Evolutionary conservation across 176 grass and related monocot genomes (phyloP).

Genomic region (Carex pumila): DNA sequence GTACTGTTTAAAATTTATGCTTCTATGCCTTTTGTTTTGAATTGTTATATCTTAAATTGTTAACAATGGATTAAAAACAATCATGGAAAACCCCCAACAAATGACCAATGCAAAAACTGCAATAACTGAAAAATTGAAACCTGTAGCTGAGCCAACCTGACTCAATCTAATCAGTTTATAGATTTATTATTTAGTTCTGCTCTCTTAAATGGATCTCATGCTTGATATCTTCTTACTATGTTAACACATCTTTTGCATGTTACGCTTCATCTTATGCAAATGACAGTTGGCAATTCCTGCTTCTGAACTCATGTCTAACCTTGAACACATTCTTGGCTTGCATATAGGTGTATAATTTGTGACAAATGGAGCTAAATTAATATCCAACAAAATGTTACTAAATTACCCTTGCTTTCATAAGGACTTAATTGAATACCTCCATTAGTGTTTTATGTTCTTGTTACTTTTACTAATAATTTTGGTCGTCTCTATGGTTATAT

Average conservation of each 20-base stretch:
- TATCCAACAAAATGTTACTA: neutral
- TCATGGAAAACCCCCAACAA: neutral
- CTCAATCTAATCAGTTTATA: too few species aligned
- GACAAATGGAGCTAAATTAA: neutral
- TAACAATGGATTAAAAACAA: neutral
- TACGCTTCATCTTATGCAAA: neutral
- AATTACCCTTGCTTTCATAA: neutral
- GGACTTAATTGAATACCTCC: neutral
- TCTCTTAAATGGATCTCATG: neutral
- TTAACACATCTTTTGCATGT: neutral
- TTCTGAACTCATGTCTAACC: neutral
- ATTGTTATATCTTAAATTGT: neutral
- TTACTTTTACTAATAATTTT: neutral
- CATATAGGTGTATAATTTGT: neutral
- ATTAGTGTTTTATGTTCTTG: neutral
- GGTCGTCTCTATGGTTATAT: neutral
- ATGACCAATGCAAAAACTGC: neutral
- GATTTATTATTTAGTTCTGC: too few species aligned
- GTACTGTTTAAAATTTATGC: slow-evolving; percentile 19
- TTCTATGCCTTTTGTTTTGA: neutral
- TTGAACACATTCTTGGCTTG: neutral
- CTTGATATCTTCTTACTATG: neutral
- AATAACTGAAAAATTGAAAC: neutral
- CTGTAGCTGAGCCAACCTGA: neutral
- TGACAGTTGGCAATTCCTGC: neutral